Percentiles rank a stretch among this genome's conserved stretches.
phyloP scores from a whole-genome alignment of 192 early-diverging fungal species.

The Coemansia sp. region DNA sequence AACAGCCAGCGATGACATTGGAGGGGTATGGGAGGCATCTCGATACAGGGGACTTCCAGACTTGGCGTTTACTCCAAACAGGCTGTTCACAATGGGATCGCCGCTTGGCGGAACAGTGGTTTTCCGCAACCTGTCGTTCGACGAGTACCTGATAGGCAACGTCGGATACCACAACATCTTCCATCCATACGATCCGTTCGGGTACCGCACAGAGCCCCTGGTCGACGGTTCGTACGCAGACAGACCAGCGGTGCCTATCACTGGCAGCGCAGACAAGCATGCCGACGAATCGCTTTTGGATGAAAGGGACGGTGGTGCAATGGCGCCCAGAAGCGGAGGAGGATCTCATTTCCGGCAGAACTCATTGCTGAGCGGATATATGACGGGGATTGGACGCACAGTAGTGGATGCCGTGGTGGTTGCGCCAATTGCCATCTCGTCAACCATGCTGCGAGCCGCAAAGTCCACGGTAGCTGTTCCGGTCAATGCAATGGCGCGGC shows the following conservation, averaged over 20 bases:
- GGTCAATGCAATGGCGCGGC: slow-evolving; percentile 4
- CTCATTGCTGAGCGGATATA: slow-evolving; percentile 17
- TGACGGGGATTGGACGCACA: slow-evolving; percentile 32
- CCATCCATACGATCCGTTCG: slow-evolving; percentile 75
- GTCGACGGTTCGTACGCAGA: slow-evolving; percentile 55
- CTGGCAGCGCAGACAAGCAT: not conserved
- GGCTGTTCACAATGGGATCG: slow-evolving; percentile 38
- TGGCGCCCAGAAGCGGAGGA: not conserved
- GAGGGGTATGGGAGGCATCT: slow-evolving; percentile 15
- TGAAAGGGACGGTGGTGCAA: not conserved
- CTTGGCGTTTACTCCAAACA: slow-evolving; percentile 27
- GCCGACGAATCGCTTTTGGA: not conserved
- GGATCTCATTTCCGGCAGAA: not conserved
- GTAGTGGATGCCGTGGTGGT: slow-evolving; percentile 26
- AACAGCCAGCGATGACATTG: not conserved
- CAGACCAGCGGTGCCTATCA: slow-evolving; percentile 53
- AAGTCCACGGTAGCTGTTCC: slow-evolving; percentile 24
- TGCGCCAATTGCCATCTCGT: slow-evolving; percentile 27
- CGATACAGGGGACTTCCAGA: slow-evolving; percentile 22
- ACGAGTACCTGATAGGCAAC: slow-evolving; percentile 55
- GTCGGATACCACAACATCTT: slow-evolving; percentile 71
- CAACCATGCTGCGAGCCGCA: slow-evolving; percentile 19
- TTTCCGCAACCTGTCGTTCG: slow-evolving; percentile 60
- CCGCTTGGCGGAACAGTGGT: slow-evolving; percentile 62
- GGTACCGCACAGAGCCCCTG: slow-evolving; percentile 70